Evolutionary conservation across 495 filamentous ascomycete genomes (phyloP).

Genomic region (Penicillium ochrochloron): DNA sequence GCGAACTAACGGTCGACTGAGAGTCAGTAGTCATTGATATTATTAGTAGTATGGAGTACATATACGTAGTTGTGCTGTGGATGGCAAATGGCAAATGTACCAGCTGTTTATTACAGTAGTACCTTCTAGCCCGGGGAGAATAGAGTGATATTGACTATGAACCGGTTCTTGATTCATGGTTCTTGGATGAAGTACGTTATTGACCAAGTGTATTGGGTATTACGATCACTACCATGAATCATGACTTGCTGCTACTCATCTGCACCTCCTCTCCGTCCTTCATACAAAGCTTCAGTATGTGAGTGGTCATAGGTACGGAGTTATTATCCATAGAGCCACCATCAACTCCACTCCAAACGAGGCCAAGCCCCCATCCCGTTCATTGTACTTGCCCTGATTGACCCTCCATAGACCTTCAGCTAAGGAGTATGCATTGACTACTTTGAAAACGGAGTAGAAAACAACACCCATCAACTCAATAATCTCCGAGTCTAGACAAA

Average conservation of each 20-base stretch:
- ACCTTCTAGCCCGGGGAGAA: neutral
- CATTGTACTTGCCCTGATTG: neutral
- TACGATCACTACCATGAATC: neutral
- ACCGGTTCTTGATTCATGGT: conserved; percentile 13
- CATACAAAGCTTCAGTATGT: neutral
- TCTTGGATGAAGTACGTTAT: neutral
- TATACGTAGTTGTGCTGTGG: neutral
- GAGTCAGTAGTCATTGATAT: neutral
- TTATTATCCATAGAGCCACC: neutral
- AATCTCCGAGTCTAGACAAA: neutral
- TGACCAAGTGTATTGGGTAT: neutral
- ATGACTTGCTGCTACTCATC: neutral
- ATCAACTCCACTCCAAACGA: neutral
- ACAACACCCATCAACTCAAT: neutral
- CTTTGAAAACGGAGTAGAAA: neutral
- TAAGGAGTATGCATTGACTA: neutral
- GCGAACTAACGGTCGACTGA: neutral
- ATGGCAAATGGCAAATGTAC: conserved; percentile 2
- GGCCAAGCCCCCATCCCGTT: neutral
- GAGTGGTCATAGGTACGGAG: neutral
- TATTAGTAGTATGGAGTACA: neutral
- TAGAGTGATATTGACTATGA: neutral
- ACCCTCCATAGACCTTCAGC: neutral
- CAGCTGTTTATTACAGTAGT: neutral
- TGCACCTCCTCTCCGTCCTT: neutral